Conservation (phyloP, 1,284 basidiomycete genomes). For the Ustilago hordei region DNA sequence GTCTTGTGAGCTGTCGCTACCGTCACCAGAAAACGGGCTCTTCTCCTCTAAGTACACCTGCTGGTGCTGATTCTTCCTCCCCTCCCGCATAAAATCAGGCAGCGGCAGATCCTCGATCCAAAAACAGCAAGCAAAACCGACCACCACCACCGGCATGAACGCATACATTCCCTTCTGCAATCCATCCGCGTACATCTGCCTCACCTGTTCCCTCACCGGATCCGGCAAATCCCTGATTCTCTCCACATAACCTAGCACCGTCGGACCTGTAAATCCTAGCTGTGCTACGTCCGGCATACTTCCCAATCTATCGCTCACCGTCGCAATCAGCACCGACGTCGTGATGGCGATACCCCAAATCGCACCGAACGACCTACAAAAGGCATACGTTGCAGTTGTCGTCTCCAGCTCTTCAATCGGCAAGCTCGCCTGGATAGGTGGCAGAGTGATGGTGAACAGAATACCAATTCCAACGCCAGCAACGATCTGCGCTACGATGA, state of each 20-base stretch:
- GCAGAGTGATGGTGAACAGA: constrained; percentile 54
- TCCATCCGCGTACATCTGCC: constrained; percentile 46
- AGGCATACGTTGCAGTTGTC: constrained; percentile 54
- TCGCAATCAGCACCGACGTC: constrained; percentile 47
- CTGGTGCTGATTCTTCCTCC: not conserved
- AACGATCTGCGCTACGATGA: constrained; percentile 69
- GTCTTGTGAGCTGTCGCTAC: constrained; percentile 14
- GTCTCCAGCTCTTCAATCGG: constrained; percentile 55
- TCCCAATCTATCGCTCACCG: constrained; percentile 33
- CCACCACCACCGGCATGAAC: constrained; percentile 43
- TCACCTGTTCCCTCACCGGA: constrained; percentile 32
- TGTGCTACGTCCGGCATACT: constrained; percentile 34
- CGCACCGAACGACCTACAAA: constrained; percentile 53
- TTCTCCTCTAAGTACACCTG: not conserved
- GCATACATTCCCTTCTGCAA: constrained; percentile 42
- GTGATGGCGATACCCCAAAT: constrained; percentile 60
- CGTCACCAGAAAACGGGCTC: not conserved
- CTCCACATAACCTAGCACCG: constrained; percentile 49
- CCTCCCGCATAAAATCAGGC: constrained; percentile 43
- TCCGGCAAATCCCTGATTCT: constrained; percentile 38
- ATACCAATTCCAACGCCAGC: constrained; percentile 50
- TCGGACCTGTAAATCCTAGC: constrained; percentile 42
- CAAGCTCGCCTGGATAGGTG: constrained; percentile 55
- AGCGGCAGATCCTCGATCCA: constrained; percentile 54
- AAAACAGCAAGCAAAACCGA: constrained; percentile 47